phyloP scores from a whole-genome alignment of 139 green algal genomes.

The Picochlorum sp. region DNA sequence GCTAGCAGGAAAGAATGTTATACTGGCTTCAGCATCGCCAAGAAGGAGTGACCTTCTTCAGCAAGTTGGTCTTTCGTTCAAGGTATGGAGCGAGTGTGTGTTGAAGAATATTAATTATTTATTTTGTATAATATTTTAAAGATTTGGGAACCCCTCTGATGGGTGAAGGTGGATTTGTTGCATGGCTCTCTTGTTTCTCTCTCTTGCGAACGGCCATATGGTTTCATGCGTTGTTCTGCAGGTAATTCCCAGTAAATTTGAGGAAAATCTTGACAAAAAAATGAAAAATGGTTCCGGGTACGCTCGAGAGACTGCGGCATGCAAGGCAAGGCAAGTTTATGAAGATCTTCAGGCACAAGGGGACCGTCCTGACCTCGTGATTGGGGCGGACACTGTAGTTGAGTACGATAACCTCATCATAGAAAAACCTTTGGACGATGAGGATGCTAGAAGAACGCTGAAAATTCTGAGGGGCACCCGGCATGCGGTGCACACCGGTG shows the following conservation, averaged over 20 bases:
- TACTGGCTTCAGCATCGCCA: constrained; percentile 55
- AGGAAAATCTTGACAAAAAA: constrained; percentile 60
- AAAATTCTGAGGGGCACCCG: constrained; percentile 37
- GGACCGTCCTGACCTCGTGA: constrained; percentile 41
- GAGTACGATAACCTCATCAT: constrained; percentile 55
- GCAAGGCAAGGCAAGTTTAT: constrained; percentile 41
- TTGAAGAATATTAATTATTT: too few species aligned
- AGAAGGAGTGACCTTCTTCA: constrained; percentile 51
- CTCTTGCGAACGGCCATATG: too few species aligned
- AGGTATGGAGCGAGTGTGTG: too few species aligned
- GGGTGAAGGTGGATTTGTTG: too few species aligned
- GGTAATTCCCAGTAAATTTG: constrained; percentile 57
- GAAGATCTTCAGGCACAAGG: not conserved
- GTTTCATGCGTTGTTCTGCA: not conserved
- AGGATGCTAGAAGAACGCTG: constrained; percentile 60
- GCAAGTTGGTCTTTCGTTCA: constrained; percentile 40
- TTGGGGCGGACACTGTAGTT: constrained; percentile 76
- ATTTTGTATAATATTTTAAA: too few species aligned
- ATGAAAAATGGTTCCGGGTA: constrained; percentile 33
- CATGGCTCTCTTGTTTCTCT: too few species aligned
- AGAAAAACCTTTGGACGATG: constrained; percentile 69
- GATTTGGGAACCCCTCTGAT: too few species aligned
- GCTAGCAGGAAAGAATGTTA: constrained; percentile 35
- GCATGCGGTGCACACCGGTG: constrained; percentile 79
- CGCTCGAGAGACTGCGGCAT: constrained; percentile 48